Evolutionary conservation across 495 filamentous ascomycete species (phyloP).

Genomic region (Aspergillus conjunctus): DNA sequence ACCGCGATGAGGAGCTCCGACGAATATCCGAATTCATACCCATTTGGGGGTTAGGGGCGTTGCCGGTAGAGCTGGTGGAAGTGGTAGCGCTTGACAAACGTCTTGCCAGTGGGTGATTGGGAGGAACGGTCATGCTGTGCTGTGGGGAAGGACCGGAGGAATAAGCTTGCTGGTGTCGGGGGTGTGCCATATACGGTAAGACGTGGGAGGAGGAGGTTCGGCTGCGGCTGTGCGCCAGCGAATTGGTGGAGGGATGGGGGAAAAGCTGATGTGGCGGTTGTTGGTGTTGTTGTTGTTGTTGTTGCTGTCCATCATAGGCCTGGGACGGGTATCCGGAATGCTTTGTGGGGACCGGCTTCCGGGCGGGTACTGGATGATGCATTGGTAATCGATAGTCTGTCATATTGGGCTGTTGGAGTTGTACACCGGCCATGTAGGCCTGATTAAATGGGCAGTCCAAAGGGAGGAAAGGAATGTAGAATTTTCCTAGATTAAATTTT

Average conservation of each 20-base stretch:
- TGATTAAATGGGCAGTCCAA: background rate
- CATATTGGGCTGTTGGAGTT: slow-evolving; percentile 40
- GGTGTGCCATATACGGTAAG: slow-evolving; percentile 46
- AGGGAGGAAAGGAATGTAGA: background rate
- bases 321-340: slow-evolving; percentile 38
- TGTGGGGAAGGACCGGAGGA: slow-evolving; percentile 30
- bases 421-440: slow-evolving; percentile 35
- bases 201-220: slow-evolving; percentile 63
- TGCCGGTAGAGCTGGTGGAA: slow-evolving; percentile 61
- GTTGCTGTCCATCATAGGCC: slow-evolving; percentile 34
- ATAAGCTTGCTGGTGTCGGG: slow-evolving; percentile 37
- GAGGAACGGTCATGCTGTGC: slow-evolving; percentile 36
- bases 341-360: slow-evolving; percentile 37
- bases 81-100: slow-evolving; percentile 75
- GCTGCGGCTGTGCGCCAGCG: slow-evolving; percentile 52
- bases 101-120: slow-evolving; percentile 50
- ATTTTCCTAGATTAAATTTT: background rate
- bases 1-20: slow-evolving; percentile 71
- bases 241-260: slow-evolving; percentile 34
- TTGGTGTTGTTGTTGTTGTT: slow-evolving; percentile 17
- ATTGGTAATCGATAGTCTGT: slow-evolving; percentile 48
- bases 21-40: slow-evolving; percentile 59
- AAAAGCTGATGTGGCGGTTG: slow-evolving; percentile 28
- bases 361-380: slow-evolving; percentile 41
- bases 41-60: slow-evolving; percentile 37